Conservation (phyloP, 148 eudicot genomes). For the Vaccinium macrocarpon region DNA sequence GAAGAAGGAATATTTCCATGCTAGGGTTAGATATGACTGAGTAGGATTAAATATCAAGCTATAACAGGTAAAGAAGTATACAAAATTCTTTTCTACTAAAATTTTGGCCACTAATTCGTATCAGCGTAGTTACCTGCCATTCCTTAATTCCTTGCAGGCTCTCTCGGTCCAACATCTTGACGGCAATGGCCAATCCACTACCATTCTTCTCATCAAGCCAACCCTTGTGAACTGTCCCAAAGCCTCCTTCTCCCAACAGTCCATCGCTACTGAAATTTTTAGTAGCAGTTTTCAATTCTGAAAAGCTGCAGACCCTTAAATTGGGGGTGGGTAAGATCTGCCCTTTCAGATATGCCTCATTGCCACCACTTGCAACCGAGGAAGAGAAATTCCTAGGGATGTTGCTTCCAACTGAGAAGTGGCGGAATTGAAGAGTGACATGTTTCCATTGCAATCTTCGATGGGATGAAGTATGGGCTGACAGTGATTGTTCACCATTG, state of each 20-base stretch:
- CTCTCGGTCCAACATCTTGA: constrained; percentile 72
- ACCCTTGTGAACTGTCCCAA: constrained; percentile 78
- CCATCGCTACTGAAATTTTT: constrained; percentile 56
- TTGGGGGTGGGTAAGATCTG: constrained; percentile 48
- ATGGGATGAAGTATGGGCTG: background rate
- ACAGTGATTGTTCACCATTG: background rate
- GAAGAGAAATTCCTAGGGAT: constrained; percentile 48
- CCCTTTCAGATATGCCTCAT: constrained; percentile 35
- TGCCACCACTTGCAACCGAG: constrained; percentile 41
- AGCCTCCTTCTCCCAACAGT: constrained; percentile 79
- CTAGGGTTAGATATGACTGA: background rate
- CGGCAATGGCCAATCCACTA: constrained; percentile 53
- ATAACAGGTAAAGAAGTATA: background rate
- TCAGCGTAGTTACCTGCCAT: constrained; percentile 61
- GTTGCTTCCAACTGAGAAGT: constrained; percentile 30
- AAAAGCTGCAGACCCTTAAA: constrained; percentile 48
- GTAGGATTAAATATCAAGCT: background rate
- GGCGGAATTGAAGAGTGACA: background rate
- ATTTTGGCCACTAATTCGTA: background rate
- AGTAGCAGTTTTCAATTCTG: constrained; percentile 59
- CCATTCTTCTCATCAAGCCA: constrained; percentile 58
- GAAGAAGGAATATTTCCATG: background rate
- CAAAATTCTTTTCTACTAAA: background rate
- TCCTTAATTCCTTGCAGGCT: constrained; percentile 78
- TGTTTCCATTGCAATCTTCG: background rate